These are phyloP conservation scores for Backusella parvicylindrica DNA, from an alignment of 192 early-diverging fungal species.

Conservation along the genomic window DNA sequence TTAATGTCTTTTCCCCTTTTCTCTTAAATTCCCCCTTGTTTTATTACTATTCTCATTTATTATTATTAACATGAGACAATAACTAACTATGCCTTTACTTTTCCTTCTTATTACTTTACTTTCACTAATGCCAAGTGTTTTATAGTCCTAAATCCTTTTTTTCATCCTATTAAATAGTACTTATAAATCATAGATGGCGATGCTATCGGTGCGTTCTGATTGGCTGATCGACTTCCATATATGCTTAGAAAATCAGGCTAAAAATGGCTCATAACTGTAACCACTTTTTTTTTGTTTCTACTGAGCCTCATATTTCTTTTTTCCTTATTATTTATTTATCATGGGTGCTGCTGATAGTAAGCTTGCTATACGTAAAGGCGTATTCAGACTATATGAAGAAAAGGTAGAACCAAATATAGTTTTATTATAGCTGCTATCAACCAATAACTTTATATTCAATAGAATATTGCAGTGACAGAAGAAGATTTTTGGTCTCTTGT, in stretches of 20 bases:
- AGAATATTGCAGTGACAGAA: conserved; percentile 35
- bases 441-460: background rate
- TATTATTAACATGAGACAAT: background rate
- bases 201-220: background rate
- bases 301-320: conserved; percentile 1
- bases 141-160: background rate
- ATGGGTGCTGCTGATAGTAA: conserved; percentile 91
- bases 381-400: conserved; percentile 80
- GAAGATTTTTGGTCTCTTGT: conserved; percentile 49
- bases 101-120: background rate
- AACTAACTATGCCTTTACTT: background rate
- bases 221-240: background rate
- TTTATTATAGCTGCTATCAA: background rate
- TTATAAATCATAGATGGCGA: background rate
- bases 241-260: background rate
- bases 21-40: background rate
- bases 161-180: background rate
- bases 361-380: conserved; percentile 81
- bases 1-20: background rate
- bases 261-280: background rate
- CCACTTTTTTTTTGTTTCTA: background rate
- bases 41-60: background rate
- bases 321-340: background rate
- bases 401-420: conserved; percentile 43
- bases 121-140: background rate